phyloP scores from a whole-genome alignment of 2,329 filamentous ascomycete species.

The Pseudomassariella vexata region DNA sequence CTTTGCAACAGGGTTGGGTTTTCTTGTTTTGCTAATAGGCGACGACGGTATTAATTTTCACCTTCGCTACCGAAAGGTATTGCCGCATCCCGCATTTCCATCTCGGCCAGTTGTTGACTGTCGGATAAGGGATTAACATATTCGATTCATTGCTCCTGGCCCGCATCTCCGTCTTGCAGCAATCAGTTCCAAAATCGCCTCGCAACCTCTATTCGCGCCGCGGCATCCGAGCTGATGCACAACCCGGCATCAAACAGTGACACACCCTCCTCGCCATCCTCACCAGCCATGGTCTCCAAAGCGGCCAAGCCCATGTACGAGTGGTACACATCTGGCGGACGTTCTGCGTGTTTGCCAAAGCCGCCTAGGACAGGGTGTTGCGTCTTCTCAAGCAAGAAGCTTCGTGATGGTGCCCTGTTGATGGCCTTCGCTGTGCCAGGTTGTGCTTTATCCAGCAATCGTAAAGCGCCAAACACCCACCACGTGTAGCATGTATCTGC shows the following conservation, averaged over 20 bases:
- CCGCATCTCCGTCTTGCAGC: too few species aligned
- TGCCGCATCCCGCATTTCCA: too few species aligned
- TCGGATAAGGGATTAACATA: too few species aligned
- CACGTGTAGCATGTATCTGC: conserved; percentile 95
- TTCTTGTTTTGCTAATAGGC: too few species aligned
- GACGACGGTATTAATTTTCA: too few species aligned
- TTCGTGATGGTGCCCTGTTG: conserved; percentile 54
- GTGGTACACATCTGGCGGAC: conserved; percentile 76
- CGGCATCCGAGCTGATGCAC: conserved; percentile 63
- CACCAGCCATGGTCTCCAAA: conserved; percentile 57
- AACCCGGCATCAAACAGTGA: conserved; percentile 68
- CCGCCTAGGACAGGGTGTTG: conserved; percentile 83
- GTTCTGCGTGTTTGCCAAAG: conserved; percentile 67
- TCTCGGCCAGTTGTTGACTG: too few species aligned
- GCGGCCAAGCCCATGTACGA: conserved; percentile 82
- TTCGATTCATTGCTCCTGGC: too few species aligned
- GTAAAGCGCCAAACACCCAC: conserved; percentile 71
- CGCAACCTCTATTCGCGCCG: too few species aligned
- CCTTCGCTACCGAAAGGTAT: too few species aligned
- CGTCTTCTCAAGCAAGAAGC: conserved; percentile 77
- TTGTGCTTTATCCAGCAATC: conserved; percentile 41
- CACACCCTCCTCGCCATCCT: conserved; percentile 54
- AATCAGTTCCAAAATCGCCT: too few species aligned
- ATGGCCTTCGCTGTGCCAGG: conserved; percentile 54
- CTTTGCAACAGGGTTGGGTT: too few species aligned